Base-by-base conservation (phyloP, 495 filamentous ascomycete species). In the Cudoniella acicularis region DNA sequence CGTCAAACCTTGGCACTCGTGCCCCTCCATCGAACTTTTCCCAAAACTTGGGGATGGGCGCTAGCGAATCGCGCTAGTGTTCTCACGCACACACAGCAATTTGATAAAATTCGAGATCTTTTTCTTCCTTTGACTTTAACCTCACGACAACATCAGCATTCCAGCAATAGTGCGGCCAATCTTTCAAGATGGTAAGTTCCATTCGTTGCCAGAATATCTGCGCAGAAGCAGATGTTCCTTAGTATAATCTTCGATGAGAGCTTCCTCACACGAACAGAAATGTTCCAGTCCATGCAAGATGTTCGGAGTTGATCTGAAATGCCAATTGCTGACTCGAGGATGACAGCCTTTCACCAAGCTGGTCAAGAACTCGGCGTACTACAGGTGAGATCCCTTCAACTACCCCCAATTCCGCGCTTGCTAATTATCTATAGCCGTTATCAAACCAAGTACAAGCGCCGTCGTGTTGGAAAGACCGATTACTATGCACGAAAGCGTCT, bases 401-500 rank as follows among this genome's bases (percentile, higher is more conserved):
- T 27, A 8, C 21, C 27, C 21, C 43, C 45, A 30, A 49, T 27
- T 26, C 36, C 4, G 27, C 20, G n/a, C 41, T 43, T 49, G 10
- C 49, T 67, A 65, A 56, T 42, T 72, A 68, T 60, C 42, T 52
- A 53, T 75, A 96, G 92, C 72, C 91, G 94, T 75, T 99, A 89
- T 83, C 94, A 99, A 83, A 96, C 93, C 77, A 99, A 99, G 87
- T 99, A 97, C 89, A 93, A 90, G 80, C 91, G 94, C 76, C 87
- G 94, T 74, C 87, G 94, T 63, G 74, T 86, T 75, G 94, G 94
- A 75, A 99, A 98, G 89, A 99, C 94, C 79, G 94, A 99, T 75
- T 99, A 99, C 90, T 98, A 96, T 77, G 94, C 94, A 73, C 94
- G 94, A 80, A 96, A 97, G 87, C 89, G 94, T 71, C 83, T 99